These are phyloP conservation scores for Fusarium mexicanum DNA, from an alignment of 2,329 filamentous ascomycete genomes.

Conservation along the genomic window DNA sequence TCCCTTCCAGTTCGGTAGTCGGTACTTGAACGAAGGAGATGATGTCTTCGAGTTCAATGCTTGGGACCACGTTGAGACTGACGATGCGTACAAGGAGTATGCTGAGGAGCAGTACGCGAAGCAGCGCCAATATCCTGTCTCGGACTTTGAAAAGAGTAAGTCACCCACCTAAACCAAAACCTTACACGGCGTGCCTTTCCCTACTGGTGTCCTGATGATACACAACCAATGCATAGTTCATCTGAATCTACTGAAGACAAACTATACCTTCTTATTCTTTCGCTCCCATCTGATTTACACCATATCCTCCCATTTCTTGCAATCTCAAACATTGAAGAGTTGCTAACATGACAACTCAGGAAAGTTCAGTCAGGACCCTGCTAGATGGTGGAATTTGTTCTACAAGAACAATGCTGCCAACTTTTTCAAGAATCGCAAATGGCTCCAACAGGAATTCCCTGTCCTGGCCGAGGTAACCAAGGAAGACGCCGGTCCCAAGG, in stretches of 20 bases:
- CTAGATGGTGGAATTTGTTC: conserved; percentile 98
- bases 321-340: conserved; percentile 13
- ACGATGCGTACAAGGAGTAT: conserved; percentile 87
- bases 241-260: conserved; percentile 74
- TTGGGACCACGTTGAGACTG: conserved; percentile 97
- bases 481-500: conserved; percentile 73
- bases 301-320: conserved; percentile 30
- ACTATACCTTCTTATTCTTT: conserved; percentile 69
- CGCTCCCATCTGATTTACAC: conserved; percentile 74
- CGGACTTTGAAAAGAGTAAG: conserved; percentile 89
- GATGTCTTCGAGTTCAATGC: conserved; percentile 98
- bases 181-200: not conserved
- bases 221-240: conserved; percentile 73
- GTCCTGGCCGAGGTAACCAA: conserved; percentile 80
- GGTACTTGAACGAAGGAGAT: conserved; percentile 83
- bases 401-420: conserved; percentile 98
- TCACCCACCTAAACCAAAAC: conserved; percentile 32
- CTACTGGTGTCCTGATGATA: conserved; percentile 65
- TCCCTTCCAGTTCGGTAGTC: conserved; percentile 95
- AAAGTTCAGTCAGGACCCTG: conserved; percentile 89
- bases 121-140: conserved; percentile 87
- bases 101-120: conserved; percentile 84
- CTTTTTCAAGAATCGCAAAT: conserved; percentile 99
- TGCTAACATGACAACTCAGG: conserved; percentile 60
- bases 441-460: conserved; percentile 96